Conservation (phyloP, 306 rosid species). For the Trifolium pratense region DNA sequence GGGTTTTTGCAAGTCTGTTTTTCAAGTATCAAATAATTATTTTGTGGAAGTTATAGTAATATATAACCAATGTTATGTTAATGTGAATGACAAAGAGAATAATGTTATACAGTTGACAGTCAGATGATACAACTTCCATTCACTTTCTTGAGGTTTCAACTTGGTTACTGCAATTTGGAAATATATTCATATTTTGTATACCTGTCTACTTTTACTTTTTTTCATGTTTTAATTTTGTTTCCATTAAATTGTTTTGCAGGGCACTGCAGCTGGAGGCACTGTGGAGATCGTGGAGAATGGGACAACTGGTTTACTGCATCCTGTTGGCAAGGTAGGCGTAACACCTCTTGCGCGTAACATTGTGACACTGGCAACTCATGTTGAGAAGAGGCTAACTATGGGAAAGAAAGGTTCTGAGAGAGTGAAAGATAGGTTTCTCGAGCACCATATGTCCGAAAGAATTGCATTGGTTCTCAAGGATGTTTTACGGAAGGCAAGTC, state of each 20-base stretch:
- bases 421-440: slow-evolving; percentile 82
- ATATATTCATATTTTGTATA: neutral
- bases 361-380: slow-evolving; percentile 78
- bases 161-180: slow-evolving; percentile 10
- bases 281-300: slow-evolving; percentile 90
- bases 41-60: neutral
- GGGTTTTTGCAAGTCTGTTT: neutral
- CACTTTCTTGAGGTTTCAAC: slow-evolving; percentile 4
- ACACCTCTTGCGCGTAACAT: slow-evolving; percentile 73
- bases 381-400: slow-evolving; percentile 87
- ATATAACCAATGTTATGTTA: slow-evolving; percentile 18
- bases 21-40: neutral
- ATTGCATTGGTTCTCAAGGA: slow-evolving; percentile 80
- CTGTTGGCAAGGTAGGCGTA: slow-evolving; percentile 77
- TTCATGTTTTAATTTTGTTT: neutral
- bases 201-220: neutral
- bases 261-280: slow-evolving; percentile 94
- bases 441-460: slow-evolving; percentile 83
- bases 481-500: slow-evolving; percentile 65
- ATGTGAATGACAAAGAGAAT: neutral
- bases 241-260: slow-evolving; percentile 46
- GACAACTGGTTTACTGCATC: slow-evolving; percentile 80
- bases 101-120: slow-evolving; percentile 14
- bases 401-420: slow-evolving; percentile 82
- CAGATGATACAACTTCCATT: slow-evolving; percentile 13